phyloP scores from a whole-genome alignment of 352 stramenopile genomes.

The Globisporangium emineosum region DNA sequence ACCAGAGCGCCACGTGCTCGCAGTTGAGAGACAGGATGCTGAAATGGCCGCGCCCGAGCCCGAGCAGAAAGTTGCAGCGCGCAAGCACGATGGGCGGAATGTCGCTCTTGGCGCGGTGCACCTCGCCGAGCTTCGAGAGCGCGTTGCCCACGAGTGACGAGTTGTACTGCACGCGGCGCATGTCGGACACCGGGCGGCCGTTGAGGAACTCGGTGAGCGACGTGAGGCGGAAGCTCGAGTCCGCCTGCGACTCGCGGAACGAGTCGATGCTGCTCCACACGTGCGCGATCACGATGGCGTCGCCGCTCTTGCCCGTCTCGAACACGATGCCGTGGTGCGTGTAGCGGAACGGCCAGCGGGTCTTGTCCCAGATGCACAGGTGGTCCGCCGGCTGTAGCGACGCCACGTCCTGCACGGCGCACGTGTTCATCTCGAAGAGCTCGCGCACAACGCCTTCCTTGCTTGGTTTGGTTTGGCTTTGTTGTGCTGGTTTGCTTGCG shows the following conservation, averaged over 20 bases:
- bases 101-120: constrained; percentile 56
- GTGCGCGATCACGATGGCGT: constrained; percentile 62
- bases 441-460: background rate
- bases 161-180: constrained; percentile 78
- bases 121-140: constrained; percentile 56
- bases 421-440: constrained; percentile 52
- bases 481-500: background rate
- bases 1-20: constrained; percentile 76
- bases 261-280: constrained; percentile 63
- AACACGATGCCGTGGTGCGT: constrained; percentile 78
- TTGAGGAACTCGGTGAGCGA: constrained; percentile 73
- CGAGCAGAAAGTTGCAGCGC: constrained; percentile 63
- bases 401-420: constrained; percentile 49
- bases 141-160: constrained; percentile 59
- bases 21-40: constrained; percentile 71
- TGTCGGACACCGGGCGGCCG: constrained; percentile 43
- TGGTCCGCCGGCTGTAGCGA: constrained; percentile 64
- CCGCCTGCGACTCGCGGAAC: constrained; percentile 56
- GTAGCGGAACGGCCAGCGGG: constrained; percentile 73
- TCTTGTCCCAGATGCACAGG: constrained; percentile 80
- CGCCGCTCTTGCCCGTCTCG: constrained; percentile 27
- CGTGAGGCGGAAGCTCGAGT: constrained; percentile 67
- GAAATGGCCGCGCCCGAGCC: constrained; percentile 65
- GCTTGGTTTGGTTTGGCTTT: background rate
- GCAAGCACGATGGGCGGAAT: constrained; percentile 68